Evolutionary conservation across 805 yeast species (phyloP), one percentile per base, ranked within the genome.

Genomic region (Candida montana): DNA sequence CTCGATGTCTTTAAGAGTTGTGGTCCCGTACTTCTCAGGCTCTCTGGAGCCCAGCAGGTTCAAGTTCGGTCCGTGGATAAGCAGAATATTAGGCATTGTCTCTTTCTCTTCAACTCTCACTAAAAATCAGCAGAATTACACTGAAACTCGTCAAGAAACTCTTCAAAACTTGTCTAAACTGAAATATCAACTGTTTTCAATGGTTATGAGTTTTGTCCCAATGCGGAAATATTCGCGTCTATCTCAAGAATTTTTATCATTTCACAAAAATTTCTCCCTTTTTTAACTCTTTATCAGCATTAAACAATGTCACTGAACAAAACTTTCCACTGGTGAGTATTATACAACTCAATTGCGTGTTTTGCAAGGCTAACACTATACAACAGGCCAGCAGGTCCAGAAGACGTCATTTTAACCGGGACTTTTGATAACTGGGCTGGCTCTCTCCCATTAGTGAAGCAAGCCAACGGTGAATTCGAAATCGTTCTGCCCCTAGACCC

Each of bases 341-440:
- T n/a, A n/a, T n/a, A n/a, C n/a, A n/a, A n/a, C n/a, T n/a, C n/a
- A n/a, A n/a, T n/a, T n/a, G n/a, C n/a, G n/a, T n/a, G n/a, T n/a
- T n/a, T n/a, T n/a, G n/a, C n/a, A n/a, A n/a, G 81, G 63, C 53
- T n/a, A 69, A 72, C 44, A 12, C n/a, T 16, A 28, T 19, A 5
- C 8, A 9, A 35, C 34, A 57, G 75, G 74, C 72, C 76, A 40
- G 54, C 63, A 9, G 84, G 87, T 44, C 77, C 76, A 12, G 44
- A 57, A 23, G 71, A 71, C 29, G 90, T 83, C 44, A 67, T 76
- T 50, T 75, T 83, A 39, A 82, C 89, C 17, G 90, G 90, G 46
- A 71, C 79, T 40, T 81, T 81, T 54, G 87, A 81, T 55, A 67
- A 77, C 53, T 83, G 90, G 90, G 54, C 72, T 35, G 75, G 80